Base-by-base conservation (phyloP, 208 protist species). In the Angomonas deanei region DNA sequence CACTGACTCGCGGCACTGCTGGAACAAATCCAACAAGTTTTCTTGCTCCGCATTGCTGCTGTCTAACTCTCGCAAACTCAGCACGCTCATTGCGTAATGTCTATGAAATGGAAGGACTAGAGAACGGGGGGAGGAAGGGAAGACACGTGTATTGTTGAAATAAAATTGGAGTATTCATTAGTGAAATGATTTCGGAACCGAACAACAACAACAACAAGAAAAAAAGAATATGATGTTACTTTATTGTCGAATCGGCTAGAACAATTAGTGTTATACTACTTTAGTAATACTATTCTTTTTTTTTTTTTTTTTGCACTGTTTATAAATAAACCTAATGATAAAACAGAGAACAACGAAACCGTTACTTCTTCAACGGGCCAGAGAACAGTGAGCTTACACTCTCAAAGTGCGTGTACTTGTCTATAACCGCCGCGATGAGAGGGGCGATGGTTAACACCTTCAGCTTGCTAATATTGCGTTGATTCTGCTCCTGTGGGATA, bases 401-500 rank as follows among this genome's bases (percentile, higher is more conserved):
- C 53, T 85, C 72, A 42, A 88, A 84, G 17, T 72, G 70, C 27
- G 73, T 62, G 68, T 92, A 88, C 68, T 84, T 83, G 54, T 82
- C 62, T 10, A 95, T 74, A 8, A 88, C 89, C 15, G 76, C 76
- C 15, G 91, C 91, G n/a, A 97, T 56, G 17, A 97, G 80, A 15
- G 85, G 91, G 0, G 93, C 93, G 46, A 97, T 85, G 5, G 83
- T 93, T 28, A 96, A 76, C 15, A 96, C 89, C 66, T 80, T 87
- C 60, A 97, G 68, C 70, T 96, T 97, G 8, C 86, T 72, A 19
- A 93, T 78, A 11, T 63, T 42, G 31, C 61, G 68, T 57, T 87
- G 62, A 33, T 93, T 84, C 57, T 88, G 74, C 64, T 91, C 86
- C 70, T 94, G 88, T 17, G 93, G 92, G 55, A 98, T 97, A 32